Conservation (phyloP, 1,139 yeast species). For the Protomyces arabidopsidicola region DNA sequence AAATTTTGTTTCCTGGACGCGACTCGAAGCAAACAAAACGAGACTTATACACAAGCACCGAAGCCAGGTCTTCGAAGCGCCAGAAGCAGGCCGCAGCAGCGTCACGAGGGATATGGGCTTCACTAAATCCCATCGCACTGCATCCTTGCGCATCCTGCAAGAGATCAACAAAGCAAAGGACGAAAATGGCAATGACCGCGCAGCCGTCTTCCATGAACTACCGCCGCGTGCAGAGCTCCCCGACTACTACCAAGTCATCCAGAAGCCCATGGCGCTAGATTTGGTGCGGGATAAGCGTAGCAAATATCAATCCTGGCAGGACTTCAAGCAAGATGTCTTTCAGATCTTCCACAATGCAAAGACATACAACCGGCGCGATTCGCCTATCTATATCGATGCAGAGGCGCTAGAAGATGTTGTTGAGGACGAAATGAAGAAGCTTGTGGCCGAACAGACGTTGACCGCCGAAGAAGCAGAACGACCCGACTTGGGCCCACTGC, state of each 20-base stretch:
- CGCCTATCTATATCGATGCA: constrained; percentile 68
- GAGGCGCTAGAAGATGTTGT: constrained; percentile 61
- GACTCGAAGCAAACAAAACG: no score
- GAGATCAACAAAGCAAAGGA: not conserved
- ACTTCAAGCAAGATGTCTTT: constrained; percentile 69
- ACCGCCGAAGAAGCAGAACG: constrained; percentile 39
- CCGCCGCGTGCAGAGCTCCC: constrained; percentile 68
- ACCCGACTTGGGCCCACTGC: constrained; percentile 72
- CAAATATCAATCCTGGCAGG: constrained; percentile 63
- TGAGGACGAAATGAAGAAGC: constrained; percentile 52
- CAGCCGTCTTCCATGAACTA: constrained; percentile 59
- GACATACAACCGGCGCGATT: constrained; percentile 66
- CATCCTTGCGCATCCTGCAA: constrained; percentile 5
- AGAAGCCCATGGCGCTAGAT: constrained; percentile 73
- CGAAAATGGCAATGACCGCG: constrained; percentile 14
- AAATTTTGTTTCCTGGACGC: no score
- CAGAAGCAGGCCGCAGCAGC: no score
- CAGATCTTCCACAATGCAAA: constrained; percentile 89
- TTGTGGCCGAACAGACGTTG: constrained; percentile 45
- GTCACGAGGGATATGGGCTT: not conserved
- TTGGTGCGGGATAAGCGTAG: constrained; percentile 75
- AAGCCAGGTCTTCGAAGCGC: no score
- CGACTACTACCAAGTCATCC: constrained; percentile 60
- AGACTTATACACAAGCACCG: no score
- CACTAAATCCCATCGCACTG: constrained; percentile 14